Evolutionary conservation across 148 eudicot genomes (phyloP).

Genomic region (Pouteria glomerata): DNA sequence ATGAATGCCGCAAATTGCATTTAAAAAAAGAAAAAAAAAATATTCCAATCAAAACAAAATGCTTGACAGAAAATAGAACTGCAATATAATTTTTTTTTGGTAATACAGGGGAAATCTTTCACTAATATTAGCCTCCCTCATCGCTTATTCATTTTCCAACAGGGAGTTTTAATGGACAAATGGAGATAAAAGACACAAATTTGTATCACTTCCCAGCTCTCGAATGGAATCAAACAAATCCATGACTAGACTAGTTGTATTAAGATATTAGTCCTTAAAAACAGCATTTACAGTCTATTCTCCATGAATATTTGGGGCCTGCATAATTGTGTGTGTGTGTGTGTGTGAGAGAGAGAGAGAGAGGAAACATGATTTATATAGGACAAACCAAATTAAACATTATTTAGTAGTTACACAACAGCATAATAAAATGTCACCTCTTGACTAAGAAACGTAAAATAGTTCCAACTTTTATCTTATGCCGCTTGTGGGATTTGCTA

Average conservation of each 20-base stretch:
- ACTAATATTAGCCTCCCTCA: neutral
- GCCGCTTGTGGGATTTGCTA: slow-evolving; percentile 57
- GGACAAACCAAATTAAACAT: neutral
- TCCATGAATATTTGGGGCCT: too few species aligned
- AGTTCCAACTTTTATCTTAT: slow-evolving; percentile 64
- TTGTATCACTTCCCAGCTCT: neutral
- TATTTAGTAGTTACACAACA: neutral
- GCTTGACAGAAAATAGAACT: neutral
- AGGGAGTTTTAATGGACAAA: neutral
- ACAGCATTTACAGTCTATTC: too few species aligned
- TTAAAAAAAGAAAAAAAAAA: neutral
- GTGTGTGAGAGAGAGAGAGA: neutral
- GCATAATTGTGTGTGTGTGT: too few species aligned
- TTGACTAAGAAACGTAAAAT: slow-evolving; percentile 65
- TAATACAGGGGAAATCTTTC: too few species aligned
- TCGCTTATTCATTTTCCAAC: neutral
- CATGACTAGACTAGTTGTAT: neutral
- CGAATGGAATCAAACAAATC: neutral
- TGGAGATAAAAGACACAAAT: neutral
- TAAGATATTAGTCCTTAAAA: neutral
- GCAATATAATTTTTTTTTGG: too few species aligned
- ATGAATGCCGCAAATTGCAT: too few species aligned
- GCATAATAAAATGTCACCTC: slow-evolving; percentile 36
- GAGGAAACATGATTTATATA: neutral
- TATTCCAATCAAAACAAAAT: neutral